Evolutionary conservation across 2,329 filamentous ascomycete genomes (phyloP), one percentile per base, ranked within the genome.

Genomic region (Colletotrichum eleusines): DNA sequence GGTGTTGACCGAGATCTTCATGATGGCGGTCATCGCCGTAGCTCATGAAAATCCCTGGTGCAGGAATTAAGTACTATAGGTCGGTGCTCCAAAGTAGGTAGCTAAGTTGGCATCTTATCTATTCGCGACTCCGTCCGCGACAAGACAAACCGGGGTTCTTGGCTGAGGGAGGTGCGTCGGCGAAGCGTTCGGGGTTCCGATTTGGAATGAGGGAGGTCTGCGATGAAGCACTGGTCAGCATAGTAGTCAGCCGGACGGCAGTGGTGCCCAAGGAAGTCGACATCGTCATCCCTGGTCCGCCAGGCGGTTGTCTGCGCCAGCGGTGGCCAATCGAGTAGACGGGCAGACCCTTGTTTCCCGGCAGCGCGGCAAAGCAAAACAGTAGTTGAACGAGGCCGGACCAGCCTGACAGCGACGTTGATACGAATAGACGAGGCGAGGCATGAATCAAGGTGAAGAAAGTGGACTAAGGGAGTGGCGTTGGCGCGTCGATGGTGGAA

Each of bases 81-180:
- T 59, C 44, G 69, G 54, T 48, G 69, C 44, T 57, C 42, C 23
- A 46, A 59, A 26, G 57, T 18, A 6, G 8, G 16, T 20, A 54
- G 64, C 46, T 44, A n/a, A 6, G 46, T 54, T 63, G 40, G 33
- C 54, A n/a, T 59, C 44, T 67, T 54, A 46, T 71, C 59, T 69
- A 71, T 59, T 54, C 69, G 64, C 54, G 69, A 71, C 69, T 63
- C 69, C 33, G 40, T 63, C 58, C 64, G 69, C 58, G 65, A 40
- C 69, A 63, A 59, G 46, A 46, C 18, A 38, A 44, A 62, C 53
- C 26, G 38, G 53, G 59, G 35, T 63, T 57, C 69, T 71, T 63
- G 64, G 64, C 38, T 48, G 28, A 33, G 51, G 28, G 33, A 63
- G 51, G 51, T 33, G 46, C 64, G 53, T 48, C 14, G 63, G 48